These are phyloP conservation scores for Bipolaris victoriae DNA, from an alignment of 2,329 filamentous ascomycete species.

Conservation along the genomic window DNA sequence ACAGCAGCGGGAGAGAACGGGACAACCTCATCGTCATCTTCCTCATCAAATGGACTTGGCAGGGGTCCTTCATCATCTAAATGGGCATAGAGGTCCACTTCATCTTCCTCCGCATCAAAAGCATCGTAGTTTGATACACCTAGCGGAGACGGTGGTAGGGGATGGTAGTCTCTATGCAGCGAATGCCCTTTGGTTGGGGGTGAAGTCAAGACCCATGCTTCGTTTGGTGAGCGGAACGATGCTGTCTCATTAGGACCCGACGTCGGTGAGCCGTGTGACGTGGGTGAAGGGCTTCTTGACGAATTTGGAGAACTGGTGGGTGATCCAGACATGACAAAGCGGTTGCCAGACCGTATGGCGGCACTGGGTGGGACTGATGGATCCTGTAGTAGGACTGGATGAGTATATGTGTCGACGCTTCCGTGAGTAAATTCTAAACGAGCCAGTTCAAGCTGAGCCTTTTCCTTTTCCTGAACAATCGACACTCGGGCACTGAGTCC, in stretches of 20 bases:
- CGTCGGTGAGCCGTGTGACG: slow-evolving; percentile 3
- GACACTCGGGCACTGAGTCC: slow-evolving; percentile 25
- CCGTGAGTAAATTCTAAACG: slow-evolving; percentile 40
- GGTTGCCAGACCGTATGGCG: slow-evolving; percentile 20
- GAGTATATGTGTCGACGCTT: slow-evolving; percentile 40
- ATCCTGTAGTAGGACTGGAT: slow-evolving; percentile 27
- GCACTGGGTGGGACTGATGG: slow-evolving; percentile 22
- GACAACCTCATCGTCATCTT: slow-evolving; percentile 19
- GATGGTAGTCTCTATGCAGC: slow-evolving; percentile 36
- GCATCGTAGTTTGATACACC: slow-evolving; percentile 54
- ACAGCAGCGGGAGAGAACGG: slow-evolving; percentile 24
- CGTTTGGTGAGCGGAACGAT: slow-evolving; percentile 40
- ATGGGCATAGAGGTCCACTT: slow-evolving; percentile 36
- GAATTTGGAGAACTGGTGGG: slow-evolving; percentile 23
- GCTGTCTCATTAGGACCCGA: slow-evolving; percentile 7
- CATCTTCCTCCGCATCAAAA: slow-evolving; percentile 48
- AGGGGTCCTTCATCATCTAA: slow-evolving; percentile 36
- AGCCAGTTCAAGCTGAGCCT: slow-evolving; percentile 42
- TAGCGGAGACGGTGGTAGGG: slow-evolving; percentile 48
- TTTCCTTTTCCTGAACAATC: slow-evolving; percentile 41
- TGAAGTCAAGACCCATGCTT: slow-evolving; percentile 33
- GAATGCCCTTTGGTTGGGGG: slow-evolving; percentile 21
- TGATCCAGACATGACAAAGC: slow-evolving; percentile 25
- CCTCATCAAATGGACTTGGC: slow-evolving; percentile 15
- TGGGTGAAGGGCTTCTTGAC: slow-evolving; percentile 30